Evolutionary conservation across 192 early-diverging fungal species (phyloP), one percentile per base, ranked within the genome.

Genomic region (Diversispora eburnea): DNA sequence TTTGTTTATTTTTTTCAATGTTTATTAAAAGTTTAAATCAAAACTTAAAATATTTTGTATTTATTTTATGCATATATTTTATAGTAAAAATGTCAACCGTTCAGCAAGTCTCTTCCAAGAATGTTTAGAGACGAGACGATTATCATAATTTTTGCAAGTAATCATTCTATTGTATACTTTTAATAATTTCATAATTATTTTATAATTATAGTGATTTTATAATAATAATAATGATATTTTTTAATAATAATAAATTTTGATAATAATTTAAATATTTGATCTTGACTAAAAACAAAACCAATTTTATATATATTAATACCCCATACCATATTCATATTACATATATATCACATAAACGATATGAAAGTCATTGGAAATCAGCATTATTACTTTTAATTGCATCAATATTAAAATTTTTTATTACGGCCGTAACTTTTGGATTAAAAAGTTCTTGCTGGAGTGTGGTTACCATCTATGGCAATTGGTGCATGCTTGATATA

Each of bases 401-500:
- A 0, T 80, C 91, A 5, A 63, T 84, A 1, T 72, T 92, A 55
- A 91, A 91, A 57, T 81, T 89, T 22, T 49, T 84, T 22, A 75
- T 94, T 9, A 91, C 89, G 5, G 79, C 87, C 6, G 62, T 93
- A 7, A 91, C 92, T 1, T 91, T 90, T 79, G 94, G 92, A 1
- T 69, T 89, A n/a, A 42, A 79, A 85, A 5, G 89, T 95, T 13
- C 94, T 93, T 4, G 88, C 86, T 13, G 94, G 94, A 42, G 89
- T 92, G 67, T 92, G 93, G 72, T 84, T 93, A 65, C 94, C 94
- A 6, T 91, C 92, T 8, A 94, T 95, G 91, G 92, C 87, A 10
- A 90, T 93, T 54, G 94, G 94, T 1, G 95, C 93, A 5, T 88
- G 92, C n/a, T 95, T 83, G 96, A 95, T 8, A 88, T 95, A n/a